Percentiles rank a stretch among this genome's conserved stretches.
phyloP scores from a whole-genome alignment of 2,329 filamentous ascomycete genomes.

The Didymellaceae sp. region DNA sequence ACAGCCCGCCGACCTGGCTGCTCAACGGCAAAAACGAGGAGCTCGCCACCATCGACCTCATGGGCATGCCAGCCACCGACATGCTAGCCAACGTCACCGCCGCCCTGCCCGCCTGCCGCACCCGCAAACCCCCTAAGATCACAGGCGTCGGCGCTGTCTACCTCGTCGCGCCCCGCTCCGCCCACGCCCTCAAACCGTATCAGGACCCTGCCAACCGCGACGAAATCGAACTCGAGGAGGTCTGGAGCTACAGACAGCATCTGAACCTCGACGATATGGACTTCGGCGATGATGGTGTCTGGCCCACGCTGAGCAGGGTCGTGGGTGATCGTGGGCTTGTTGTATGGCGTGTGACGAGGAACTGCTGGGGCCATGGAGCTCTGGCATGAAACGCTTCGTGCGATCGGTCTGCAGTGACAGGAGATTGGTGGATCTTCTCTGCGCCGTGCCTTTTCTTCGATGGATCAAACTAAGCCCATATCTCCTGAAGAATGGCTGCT shows the following conservation, averaged over 20 bases:
- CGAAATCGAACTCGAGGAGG: constrained; percentile 69
- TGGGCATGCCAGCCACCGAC: constrained; percentile 69
- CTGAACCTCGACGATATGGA: constrained; percentile 82
- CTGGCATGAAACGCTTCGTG: neutral
- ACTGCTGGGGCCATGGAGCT: constrained; percentile 39
- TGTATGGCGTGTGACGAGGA: constrained; percentile 52
- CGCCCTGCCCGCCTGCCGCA: constrained; percentile 59
- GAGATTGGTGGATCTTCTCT: too few species aligned
- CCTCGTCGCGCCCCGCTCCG: constrained; percentile 75
- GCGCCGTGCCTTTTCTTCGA: too few species aligned
- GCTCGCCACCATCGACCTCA: constrained; percentile 73
- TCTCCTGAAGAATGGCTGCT: too few species aligned
- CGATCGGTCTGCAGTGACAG: neutral
- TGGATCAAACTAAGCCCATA: too few species aligned
- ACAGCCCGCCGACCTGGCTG: constrained; percentile 81
- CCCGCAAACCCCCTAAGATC: constrained; percentile 31
- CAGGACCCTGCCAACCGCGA: constrained; percentile 19
- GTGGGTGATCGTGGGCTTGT: constrained; percentile 58
- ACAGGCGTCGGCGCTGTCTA: constrained; percentile 63
- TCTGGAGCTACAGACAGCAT: constrained; percentile 72
- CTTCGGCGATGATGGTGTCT: constrained; percentile 77
- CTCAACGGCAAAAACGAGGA: constrained; percentile 77
- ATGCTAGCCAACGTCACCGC: constrained; percentile 66
- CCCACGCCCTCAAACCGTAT: constrained; percentile 70
- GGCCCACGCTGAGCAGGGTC: constrained; percentile 72